These are phyloP conservation scores for Phytophthora pluvialis DNA, from an alignment of 352 stramenopile genomes.

Conservation along the genomic window DNA sequence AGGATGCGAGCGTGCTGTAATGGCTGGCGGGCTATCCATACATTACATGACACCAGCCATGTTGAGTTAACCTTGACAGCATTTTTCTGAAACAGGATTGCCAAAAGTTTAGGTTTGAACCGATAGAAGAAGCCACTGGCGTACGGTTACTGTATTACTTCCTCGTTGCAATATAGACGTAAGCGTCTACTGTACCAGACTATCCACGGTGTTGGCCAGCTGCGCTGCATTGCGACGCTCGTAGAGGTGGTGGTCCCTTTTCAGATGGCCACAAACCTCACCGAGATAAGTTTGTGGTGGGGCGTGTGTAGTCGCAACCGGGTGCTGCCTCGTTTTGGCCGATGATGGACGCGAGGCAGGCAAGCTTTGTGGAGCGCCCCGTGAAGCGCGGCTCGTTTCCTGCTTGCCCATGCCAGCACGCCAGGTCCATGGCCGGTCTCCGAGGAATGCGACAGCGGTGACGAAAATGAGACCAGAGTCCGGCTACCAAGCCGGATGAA, in stretches of 20 bases:
- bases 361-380: slow-evolving; percentile 9
- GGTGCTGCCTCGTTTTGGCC: slow-evolving; percentile 11
- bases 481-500: slow-evolving; percentile 30
- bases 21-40: slow-evolving; percentile 3
- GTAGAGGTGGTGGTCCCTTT: background rate
- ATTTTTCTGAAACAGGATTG: background rate
- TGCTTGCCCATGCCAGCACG: slow-evolving; percentile 15
- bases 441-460: slow-evolving; percentile 8
- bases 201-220: background rate
- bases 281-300: slow-evolving; percentile 4
- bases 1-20: slow-evolving; percentile 8
- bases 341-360: slow-evolving; percentile 8
- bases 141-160: slow-evolving; percentile 1
- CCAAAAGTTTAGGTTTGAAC: background rate
- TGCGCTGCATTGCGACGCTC: background rate
- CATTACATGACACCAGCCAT: background rate
- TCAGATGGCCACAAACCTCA: background rate
- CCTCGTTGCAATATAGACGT: background rate
- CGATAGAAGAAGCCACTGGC: too few relatives aligned
- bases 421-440: slow-evolving; percentile 5
- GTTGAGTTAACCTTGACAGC: background rate
- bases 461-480: slow-evolving; percentile 32
- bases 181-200: background rate
- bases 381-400: slow-evolving; percentile 4
- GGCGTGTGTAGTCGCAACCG: background rate